Base-by-base conservation (phyloP, 2,329 filamentous ascomycete genomes). In the Beauveria asiatica region DNA sequence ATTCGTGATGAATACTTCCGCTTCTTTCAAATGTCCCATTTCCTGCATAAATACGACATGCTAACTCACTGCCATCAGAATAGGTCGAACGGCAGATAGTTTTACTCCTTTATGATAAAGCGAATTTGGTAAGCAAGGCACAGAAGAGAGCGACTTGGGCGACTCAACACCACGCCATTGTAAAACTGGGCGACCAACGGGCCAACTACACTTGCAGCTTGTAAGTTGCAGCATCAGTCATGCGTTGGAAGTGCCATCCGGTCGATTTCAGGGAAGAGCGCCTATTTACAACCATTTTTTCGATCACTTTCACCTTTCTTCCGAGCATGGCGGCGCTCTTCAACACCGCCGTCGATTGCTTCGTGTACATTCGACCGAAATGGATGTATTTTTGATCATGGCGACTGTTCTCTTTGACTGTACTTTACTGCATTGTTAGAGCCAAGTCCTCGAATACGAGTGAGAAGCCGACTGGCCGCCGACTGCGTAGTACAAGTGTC, bases 271-370 rank as follows among this genome's bases (percentile, higher is more conserved):
- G 23, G 39, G 16, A 13, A 3, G 4, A 8, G 16, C 19, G 39
- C 16, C 11, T 41, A 41, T 49, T 13, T 21, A 21, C 21, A 3
- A 10, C 19, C 16, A 39, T 11, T 25, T 23, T 23, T 42, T 11
- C 23, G 8, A 33, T 27, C 23, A 11, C 17, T 41, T 21, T 3
- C 33, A 42, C 21, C 11, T 9, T 30, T 19, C 37, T 49, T 42
- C 62, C 74, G 8, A 70, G 71, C 45, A 60, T 76, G 2, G 73
- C 72, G 21, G 62, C 65, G 2, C 61, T 72, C 13, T 76, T 77
- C 50, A 73, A 70, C 48, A 68, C 68, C 59, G 74, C 70, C 49
- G 67, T 78, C 44, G 68, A 72, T 41, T 74, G 70, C 61, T 78
- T 79, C 61, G 68, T 72, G 21, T 74, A 74, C 62, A 62, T 78